Percentiles rank a stretch among this genome's conserved stretches.
Conservation (phyloP, 2,329 filamentous ascomycete species). For the Endoconidiophora laricicola region DNA sequence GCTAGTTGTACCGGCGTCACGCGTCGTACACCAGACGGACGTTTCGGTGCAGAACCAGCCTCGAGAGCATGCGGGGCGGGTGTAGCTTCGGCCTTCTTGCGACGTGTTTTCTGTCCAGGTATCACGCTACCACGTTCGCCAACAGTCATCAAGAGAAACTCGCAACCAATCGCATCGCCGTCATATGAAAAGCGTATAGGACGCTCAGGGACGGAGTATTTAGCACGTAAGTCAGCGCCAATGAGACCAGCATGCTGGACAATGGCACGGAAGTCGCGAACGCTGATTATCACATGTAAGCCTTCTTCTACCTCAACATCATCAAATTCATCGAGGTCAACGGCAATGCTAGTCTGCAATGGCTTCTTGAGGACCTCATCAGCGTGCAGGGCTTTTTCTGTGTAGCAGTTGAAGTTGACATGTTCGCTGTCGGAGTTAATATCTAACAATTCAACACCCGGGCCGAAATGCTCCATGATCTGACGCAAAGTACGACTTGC, state of each 20-base stretch:
- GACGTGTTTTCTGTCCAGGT: conserved; percentile 31
- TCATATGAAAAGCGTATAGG: conserved; percentile 60
- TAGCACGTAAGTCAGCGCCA: conserved; percentile 47
- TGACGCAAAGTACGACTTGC: conserved; percentile 54
- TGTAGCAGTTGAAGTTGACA: conserved; percentile 66
- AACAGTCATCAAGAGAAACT: conserved; percentile 71
- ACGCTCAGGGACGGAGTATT: conserved; percentile 53
- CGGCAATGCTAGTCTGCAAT: conserved; percentile 60
- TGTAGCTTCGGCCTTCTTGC: conserved; percentile 5
- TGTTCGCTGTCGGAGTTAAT: conserved; percentile 58
- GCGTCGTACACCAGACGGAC: background rate
- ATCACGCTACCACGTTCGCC: conserved; percentile 39
- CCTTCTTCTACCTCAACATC: conserved; percentile 58
- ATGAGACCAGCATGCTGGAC: conserved; percentile 57
- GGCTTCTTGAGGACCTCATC: conserved; percentile 62
- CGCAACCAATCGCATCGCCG: conserved; percentile 50
- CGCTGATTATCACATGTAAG: conserved; percentile 63
- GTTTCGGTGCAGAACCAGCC: conserved; percentile 13
- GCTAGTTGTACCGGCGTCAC: background rate
- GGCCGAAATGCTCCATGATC: conserved; percentile 65
- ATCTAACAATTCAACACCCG: conserved; percentile 65
- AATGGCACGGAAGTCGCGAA: conserved; percentile 70
- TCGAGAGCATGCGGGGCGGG: background rate
- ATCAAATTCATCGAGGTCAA: conserved; percentile 62
- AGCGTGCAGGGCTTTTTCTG: conserved; percentile 58